Base-by-base conservation (phyloP, 768 basidiomycete genomes). In the Pleurotus tuber-regium region DNA sequence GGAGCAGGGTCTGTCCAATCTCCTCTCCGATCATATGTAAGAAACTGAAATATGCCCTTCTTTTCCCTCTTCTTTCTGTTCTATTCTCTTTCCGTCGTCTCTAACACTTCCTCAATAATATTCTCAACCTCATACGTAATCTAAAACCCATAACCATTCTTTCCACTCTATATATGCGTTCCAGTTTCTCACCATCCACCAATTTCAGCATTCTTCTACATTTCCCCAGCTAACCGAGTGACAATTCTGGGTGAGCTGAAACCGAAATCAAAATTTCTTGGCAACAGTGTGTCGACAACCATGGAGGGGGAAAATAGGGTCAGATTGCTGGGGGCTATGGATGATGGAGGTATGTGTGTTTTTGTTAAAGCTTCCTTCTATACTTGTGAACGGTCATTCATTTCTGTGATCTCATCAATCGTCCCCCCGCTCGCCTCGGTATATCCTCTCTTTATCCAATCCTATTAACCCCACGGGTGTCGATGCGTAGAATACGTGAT, bases 241-340 rank as follows among this genome's bases (percentile, higher is more conserved):
- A 75, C 79, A 54, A 90, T 99, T 59, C 77, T 91, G 51, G 97
- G 97, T 30, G 97, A 99, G 66, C 78, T 99, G 47, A 81, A 91
- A 57, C 97, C 97, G 21, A 98, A 98, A 70, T 92, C 89, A 43
- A 92, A 86, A 66, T 99, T 99, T 69, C 77, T 99, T 52, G 97
- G 97, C 1, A 99, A 99, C 70, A 92, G 89, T 56, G 97, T 97
- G 12, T 89, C 92, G 46, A 99, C 94, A 23, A 86, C 79, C 41
- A 96, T 98, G 94, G 96, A 97, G 62, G 95, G 95, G 48, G 91
- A 96, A 72, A 95, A 94, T 64, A 78, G 94, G 50, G 84, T 98
- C 56, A 80, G 78, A 41, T 72, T 98, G 16, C 76, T 96, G 67
- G 89, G 89, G 36, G 81, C 80, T 43, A 90, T 87, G 0, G 87